phyloP scores from a whole-genome alignment of 257 asterid genomes.

The Schizonepeta tenuifolia region DNA sequence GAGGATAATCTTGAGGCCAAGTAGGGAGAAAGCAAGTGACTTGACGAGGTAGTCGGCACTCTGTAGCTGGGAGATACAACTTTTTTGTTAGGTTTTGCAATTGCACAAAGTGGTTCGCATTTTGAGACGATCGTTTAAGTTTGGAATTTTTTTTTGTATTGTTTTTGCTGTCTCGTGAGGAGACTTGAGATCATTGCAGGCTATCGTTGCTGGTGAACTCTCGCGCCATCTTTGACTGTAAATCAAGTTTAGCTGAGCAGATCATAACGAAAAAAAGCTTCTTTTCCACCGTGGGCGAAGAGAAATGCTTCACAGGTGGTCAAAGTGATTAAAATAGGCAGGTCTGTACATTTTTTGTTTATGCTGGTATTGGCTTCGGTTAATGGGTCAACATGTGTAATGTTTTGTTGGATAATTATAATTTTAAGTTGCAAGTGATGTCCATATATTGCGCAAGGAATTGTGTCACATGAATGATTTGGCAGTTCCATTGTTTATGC shows the following conservation, averaged over 20 bases:
- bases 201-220: conserved; percentile 9
- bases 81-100: conserved; percentile 31
- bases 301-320: conserved; percentile 6
- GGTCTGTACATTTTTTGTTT: conserved; percentile 14
- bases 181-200: conserved; percentile 23
- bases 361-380: conserved; percentile 12
- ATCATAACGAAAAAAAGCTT: neutral
- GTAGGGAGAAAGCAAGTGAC: conserved; percentile 20
- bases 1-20: conserved; percentile 29
- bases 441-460: conserved; percentile 6
- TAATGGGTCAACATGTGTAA: neutral
- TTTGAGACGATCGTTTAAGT: conserved; percentile 32
- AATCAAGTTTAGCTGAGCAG: conserved; percentile 27
- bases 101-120: conserved; percentile 29
- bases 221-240: conserved; percentile 29
- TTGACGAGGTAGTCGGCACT: conserved; percentile 3
- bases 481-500: neutral
- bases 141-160: conserved; percentile 4
- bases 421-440: conserved; percentile 4
- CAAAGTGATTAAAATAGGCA: conserved; percentile 17
- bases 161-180: conserved; percentile 15
- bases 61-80: neutral
- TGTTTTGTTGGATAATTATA: conserved; percentile 14
- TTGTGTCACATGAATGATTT: neutral
- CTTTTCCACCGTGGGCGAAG: conserved; percentile 21